These are phyloP conservation scores for Stellera chamaejasme DNA, from an alignment of 345 rosid species.

Conservation along the genomic window DNA sequence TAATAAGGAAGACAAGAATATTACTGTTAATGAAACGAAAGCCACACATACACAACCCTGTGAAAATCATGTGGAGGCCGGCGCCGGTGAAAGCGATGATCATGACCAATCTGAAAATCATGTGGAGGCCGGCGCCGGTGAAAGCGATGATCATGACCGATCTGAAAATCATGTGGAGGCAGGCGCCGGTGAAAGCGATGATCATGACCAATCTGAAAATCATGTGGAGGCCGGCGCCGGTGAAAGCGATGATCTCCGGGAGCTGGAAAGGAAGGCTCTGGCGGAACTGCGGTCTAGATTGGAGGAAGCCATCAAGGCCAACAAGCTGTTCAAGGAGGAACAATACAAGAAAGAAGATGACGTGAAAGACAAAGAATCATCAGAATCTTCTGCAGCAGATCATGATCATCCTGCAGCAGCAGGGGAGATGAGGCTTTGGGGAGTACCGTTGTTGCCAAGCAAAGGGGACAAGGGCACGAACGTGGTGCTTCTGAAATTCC, in stretches of 20 bases:
- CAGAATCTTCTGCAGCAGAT: neutral
- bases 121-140: no score
- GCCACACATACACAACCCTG: no score
- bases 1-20: neutral
- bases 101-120: no score
- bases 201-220: constrained; percentile 9
- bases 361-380: neutral
- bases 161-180: constrained; percentile 2
- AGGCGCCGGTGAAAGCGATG: no score
- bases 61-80: no score
- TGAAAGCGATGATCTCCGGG: neutral
- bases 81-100: no score
- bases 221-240: no score
- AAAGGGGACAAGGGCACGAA: constrained; percentile 30
- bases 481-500: constrained; percentile 40
- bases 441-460: constrained; percentile 29
- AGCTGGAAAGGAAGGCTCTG: constrained; percentile 22
- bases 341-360: neutral
- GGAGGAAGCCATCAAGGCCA: constrained; percentile 21
- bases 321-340: constrained; percentile 13
- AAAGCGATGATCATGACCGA: no score
- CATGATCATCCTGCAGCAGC: neutral
- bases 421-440: constrained; percentile 36
- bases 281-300: constrained; percentile 15
- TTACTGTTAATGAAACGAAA: neutral